These are phyloP conservation scores for Rhizophora apiculata DNA, from an alignment of 345 rosid species.

Conservation along the genomic window DNA sequence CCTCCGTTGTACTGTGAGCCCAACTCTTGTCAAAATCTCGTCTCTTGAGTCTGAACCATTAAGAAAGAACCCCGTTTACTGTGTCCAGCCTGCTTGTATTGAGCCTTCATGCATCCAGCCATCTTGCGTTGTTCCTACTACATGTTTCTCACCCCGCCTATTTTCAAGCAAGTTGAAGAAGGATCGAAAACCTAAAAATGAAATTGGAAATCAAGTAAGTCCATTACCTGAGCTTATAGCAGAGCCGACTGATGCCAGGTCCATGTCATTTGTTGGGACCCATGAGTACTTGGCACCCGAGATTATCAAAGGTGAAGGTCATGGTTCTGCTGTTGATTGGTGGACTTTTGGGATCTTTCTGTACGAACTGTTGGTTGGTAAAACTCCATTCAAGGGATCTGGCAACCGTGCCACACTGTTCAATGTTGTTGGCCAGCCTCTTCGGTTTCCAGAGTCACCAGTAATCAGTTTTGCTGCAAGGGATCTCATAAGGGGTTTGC, in stretches of 20 bases:
- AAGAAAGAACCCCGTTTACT: conserved; percentile 59
- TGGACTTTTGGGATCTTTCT: conserved; percentile 92
- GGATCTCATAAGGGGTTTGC: conserved; percentile 73
- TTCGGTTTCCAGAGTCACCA: conserved; percentile 75
- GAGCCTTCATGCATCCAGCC: conserved; percentile 83
- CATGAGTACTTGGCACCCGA: conserved; percentile 88
- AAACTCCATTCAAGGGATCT: conserved; percentile 89
- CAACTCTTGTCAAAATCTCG: conserved; percentile 62
- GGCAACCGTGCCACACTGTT: conserved; percentile 80
- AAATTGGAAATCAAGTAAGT: conserved; percentile 68
- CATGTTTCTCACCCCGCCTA: conserved; percentile 81
- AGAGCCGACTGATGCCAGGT: conserved; percentile 86
- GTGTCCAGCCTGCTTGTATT: conserved; percentile 78
- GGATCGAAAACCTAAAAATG: conserved; percentile 62
- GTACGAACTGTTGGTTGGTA: conserved; percentile 78
- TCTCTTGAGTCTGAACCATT: conserved; percentile 60
- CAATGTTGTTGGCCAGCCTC: conserved; percentile 93
- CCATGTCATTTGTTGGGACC: conserved; percentile 96
- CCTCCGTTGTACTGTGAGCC: conserved; percentile 81
- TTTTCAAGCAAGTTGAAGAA: conserved; percentile 79
- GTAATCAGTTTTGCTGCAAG: conserved; percentile 77
- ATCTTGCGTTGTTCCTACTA: conserved; percentile 71
- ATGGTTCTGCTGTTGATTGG: conserved; percentile 97
- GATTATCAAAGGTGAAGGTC: conserved; percentile 91
- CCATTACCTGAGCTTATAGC: conserved; percentile 86